Percentiles rank a stretch among this genome's conserved stretches.
Conservation (phyloP, 176 grass and related monocot genomes). For the Bromus sterilis region DNA sequence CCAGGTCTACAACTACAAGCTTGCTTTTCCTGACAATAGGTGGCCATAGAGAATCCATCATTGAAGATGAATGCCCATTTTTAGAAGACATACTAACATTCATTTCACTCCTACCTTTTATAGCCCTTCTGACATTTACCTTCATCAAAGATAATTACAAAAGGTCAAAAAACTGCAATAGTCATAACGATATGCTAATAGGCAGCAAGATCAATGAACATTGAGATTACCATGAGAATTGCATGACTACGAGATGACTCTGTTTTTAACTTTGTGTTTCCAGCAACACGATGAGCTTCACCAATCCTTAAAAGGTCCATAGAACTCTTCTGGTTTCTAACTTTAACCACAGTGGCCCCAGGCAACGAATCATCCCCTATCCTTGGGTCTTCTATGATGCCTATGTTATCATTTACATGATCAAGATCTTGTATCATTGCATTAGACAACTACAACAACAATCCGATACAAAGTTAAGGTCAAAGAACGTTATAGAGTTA, state of each 20-base stretch:
- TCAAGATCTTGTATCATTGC: conserved; percentile 99
- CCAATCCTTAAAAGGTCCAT: conserved; percentile 89
- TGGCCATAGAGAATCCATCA: conserved; percentile 72
- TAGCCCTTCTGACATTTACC: conserved; percentile 88
- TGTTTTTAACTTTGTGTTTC: conserved; percentile 96
- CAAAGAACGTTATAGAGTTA: not conserved
- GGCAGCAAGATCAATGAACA: conserved; percentile 13
- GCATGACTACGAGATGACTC: conserved; percentile 98
- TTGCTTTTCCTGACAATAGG: conserved; percentile 94
- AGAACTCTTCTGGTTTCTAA: conserved; percentile 93
- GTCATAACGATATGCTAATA: not conserved
- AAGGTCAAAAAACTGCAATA: not conserved
- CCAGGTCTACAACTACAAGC: conserved; percentile 95
- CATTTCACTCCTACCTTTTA: conserved; percentile 77
- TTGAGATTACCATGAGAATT: conserved; percentile 74
- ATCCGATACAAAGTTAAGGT: conserved; percentile 14
- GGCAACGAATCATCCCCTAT: conserved; percentile 93
- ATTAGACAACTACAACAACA: conserved; percentile 76
- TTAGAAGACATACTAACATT: conserved; percentile 53
- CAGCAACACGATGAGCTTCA: conserved; percentile 89
- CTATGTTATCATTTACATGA: conserved; percentile 98
- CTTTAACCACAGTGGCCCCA: conserved; percentile 75
- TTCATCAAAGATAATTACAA: conserved; percentile 26
- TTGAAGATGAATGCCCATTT: conserved; percentile 80
- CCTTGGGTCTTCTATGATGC: conserved; percentile 95